Evolutionary conservation across 805 yeast species (phyloP).

Genomic region (Saturnispora sanitii): DNA sequence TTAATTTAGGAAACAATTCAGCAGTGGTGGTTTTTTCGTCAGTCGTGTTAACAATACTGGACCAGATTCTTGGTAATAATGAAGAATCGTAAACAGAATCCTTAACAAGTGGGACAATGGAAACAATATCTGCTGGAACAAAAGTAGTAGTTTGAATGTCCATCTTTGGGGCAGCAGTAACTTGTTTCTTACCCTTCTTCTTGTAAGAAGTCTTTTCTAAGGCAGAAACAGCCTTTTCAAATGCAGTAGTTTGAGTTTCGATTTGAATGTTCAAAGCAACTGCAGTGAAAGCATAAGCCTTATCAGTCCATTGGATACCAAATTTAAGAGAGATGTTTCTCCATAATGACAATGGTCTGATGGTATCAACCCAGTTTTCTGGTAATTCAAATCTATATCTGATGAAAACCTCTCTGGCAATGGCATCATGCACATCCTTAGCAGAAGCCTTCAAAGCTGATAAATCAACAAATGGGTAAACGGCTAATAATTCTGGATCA

Average conservation of each 20-base stretch:
- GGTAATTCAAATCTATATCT: conserved; percentile 60
- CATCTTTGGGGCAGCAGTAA: conserved; percentile 8
- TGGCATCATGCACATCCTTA: conserved; percentile 31
- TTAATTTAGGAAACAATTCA: conserved; percentile 26
- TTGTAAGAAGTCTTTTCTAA: conserved; percentile 14
- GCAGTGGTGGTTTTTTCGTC: conserved; percentile 32
- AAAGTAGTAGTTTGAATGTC: conserved; percentile 32
- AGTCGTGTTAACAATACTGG: conserved; percentile 29
- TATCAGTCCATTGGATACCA: conserved; percentile 78
- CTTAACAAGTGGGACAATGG: conserved; percentile 69
- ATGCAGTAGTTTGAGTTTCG: conserved; percentile 17
- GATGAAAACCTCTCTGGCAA: conserved; percentile 42
- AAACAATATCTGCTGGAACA: conserved; percentile 50
- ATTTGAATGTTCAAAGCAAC: conserved; percentile 29
- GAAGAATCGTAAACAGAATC: conserved; percentile 57
- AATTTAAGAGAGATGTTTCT: conserved; percentile 66
- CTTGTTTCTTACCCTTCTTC: conserved; percentile 23
- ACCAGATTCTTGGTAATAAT: conserved; percentile 67
- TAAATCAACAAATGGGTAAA: conserved; percentile 35
- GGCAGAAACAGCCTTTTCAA: conserved; percentile 20
- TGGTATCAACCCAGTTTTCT: conserved; percentile 34
- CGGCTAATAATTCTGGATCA: conserved; percentile 31
- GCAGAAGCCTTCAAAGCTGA: conserved; percentile 37
- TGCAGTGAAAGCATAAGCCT: conserved; percentile 38
- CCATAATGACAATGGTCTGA: conserved; percentile 36